phyloP scores from a whole-genome alignment of 1,284 basidiomycete genomes.

The Cryptococcus floricola region DNA sequence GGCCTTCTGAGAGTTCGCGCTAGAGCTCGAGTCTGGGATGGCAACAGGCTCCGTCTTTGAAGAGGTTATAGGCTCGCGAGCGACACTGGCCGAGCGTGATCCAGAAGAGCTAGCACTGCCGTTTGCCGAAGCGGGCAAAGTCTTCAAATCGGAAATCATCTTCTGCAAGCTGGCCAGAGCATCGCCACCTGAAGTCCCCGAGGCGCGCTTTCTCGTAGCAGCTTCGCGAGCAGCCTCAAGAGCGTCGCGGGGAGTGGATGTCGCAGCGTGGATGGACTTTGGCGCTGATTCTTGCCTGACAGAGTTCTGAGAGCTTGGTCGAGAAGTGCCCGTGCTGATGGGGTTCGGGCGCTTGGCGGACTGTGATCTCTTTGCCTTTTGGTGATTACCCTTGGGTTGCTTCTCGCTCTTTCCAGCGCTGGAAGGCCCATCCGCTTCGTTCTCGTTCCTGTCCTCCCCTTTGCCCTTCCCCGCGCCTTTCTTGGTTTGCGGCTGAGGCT shows the following conservation, averaged over 20 bases:
- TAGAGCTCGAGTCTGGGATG: conserved; percentile 16
- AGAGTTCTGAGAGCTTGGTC: conserved; percentile 14
- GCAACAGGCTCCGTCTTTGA: conserved; percentile 14
- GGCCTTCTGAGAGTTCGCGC: conserved; percentile 23
- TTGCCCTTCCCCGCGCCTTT: conserved; percentile 15
- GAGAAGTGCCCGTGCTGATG: conserved; percentile 14
- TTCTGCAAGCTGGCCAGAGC: conserved; percentile 42
- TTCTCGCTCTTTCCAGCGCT: conserved; percentile 3
- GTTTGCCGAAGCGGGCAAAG: conserved; percentile 22
- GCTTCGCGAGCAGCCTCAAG: conserved; percentile 42
- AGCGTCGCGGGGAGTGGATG: conserved; percentile 33
- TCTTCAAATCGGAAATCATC: conserved; percentile 47
- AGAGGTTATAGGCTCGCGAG: conserved; percentile 9
- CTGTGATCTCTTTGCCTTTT: conserved; percentile 8
- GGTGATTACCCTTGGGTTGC: conserved; percentile 1
- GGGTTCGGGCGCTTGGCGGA: conserved; percentile 15
- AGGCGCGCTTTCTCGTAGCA: conserved; percentile 35
- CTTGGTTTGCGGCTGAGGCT: conserved; percentile 13
- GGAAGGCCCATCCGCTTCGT: conserved; percentile 2
- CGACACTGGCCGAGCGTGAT: conserved; percentile 12
- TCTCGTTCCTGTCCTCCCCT: conserved; percentile 7
- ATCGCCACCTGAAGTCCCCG: conserved; percentile 27
- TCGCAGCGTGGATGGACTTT: conserved; percentile 29
- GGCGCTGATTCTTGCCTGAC: conserved; percentile 12
- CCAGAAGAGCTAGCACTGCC: conserved; percentile 17